Percentiles rank a stretch among this genome's conserved stretches.
These are phyloP conservation scores for Diaporthe velutina DNA, from an alignment of 2,329 filamentous ascomycete genomes.

Conservation along the genomic window DNA sequence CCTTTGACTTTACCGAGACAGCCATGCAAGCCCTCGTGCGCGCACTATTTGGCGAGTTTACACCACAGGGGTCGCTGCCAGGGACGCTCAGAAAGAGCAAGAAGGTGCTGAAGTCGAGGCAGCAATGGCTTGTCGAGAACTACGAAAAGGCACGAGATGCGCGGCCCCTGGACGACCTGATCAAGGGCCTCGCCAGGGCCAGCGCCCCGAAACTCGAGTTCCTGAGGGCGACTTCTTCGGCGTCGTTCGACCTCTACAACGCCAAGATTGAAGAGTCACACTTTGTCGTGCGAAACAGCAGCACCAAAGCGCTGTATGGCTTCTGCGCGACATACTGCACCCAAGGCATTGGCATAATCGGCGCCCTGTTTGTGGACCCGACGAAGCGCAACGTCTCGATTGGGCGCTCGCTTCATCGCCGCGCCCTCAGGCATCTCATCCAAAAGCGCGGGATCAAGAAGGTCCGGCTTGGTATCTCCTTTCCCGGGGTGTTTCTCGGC, in stretches of 20 bases:
- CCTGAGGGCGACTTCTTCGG: constrained; percentile 76
- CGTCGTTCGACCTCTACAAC: constrained; percentile 81
- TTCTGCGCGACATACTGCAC: constrained; percentile 92
- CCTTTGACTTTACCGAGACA: constrained; percentile 95
- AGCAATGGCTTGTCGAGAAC: constrained; percentile 93
- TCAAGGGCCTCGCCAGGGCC: constrained; percentile 77
- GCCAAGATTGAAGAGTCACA: constrained; percentile 83
- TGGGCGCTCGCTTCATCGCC: constrained; percentile 87
- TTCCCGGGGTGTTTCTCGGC: constrained; percentile 89
- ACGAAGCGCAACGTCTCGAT: constrained; percentile 88
- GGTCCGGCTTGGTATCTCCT: constrained; percentile 83
- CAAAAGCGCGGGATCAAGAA: constrained; percentile 81
- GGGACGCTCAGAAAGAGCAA: constrained; percentile 88
- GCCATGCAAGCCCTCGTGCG: constrained; percentile 88
- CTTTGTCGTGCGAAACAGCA: constrained; percentile 94
- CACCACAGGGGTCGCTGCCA: constrained; percentile 70
- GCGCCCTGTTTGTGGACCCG: constrained; percentile 91
- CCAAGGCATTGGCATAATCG: constrained; percentile 79
- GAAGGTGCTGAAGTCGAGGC: constrained; percentile 88
- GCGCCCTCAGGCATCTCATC: constrained; percentile 80
- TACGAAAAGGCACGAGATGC: constrained; percentile 86
- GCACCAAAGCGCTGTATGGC: constrained; percentile 89
- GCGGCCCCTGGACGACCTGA: constrained; percentile 79
- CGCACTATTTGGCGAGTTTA: constrained; percentile 82
- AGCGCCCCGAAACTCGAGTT: constrained; percentile 77